These are phyloP conservation scores for Zygosaccharomyces siamensis DNA, from an alignment of 805 yeast genomes.

Conservation along the genomic window DNA sequence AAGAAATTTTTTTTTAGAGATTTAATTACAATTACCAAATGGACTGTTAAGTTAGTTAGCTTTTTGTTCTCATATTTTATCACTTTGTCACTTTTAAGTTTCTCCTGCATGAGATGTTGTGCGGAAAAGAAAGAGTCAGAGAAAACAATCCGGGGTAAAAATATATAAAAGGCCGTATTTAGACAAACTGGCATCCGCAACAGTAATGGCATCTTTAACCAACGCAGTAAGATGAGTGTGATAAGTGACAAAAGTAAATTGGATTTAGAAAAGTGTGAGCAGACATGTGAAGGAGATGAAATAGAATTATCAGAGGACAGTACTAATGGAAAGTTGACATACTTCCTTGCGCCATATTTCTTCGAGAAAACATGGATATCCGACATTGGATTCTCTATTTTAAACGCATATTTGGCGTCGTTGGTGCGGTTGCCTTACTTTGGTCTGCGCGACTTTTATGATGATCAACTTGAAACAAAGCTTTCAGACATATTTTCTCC, in stretches of 20 bases:
- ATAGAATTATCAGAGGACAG: background rate
- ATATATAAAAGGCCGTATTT: background rate
- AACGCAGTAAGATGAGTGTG: background rate
- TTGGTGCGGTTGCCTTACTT: too few species aligned
- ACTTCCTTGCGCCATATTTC: too few species aligned
- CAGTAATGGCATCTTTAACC: background rate
- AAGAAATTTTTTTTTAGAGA: background rate
- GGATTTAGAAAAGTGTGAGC: background rate
- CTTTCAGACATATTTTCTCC: too few species aligned
- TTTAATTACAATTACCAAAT: background rate
- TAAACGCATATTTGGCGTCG: too few species aligned
- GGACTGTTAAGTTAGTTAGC: too few species aligned
- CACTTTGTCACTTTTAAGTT: background rate
- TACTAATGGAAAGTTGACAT: too few species aligned
- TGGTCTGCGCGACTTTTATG: too few species aligned
- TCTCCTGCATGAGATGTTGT: background rate
- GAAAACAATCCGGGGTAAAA: background rate
- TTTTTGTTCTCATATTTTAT: too few species aligned
- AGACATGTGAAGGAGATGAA: background rate
- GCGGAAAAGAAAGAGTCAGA: background rate
- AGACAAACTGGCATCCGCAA: background rate
- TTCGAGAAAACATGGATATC: too few species aligned
- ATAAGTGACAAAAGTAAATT: background rate
- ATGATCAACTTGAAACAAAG: too few species aligned
- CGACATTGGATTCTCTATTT: too few species aligned